Evolutionary conservation across 331 rosid species (phyloP).

Genomic region (Acacia pycnantha): DNA sequence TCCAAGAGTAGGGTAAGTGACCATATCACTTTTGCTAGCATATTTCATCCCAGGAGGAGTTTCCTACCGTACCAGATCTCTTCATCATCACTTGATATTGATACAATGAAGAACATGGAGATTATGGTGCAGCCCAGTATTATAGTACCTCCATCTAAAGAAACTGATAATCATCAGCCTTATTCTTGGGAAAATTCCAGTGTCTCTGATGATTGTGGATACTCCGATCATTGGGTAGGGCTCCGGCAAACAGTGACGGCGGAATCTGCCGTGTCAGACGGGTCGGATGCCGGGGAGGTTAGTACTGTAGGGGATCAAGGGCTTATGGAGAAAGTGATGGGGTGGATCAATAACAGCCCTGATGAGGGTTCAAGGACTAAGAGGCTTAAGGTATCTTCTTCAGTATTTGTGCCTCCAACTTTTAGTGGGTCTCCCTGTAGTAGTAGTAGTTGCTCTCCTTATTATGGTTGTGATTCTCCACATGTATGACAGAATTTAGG

Average conservation of each 20-base stretch:
- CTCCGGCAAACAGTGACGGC: conserved; percentile 45
- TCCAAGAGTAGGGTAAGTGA: conserved; percentile 85
- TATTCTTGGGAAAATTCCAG: conserved; percentile 13
- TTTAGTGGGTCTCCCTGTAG: conserved; percentile 2
- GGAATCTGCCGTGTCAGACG: conserved; percentile 40
- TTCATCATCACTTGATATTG: conserved; percentile 31
- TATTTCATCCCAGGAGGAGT: conserved; percentile 57
- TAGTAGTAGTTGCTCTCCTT: not conserved
- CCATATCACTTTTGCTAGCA: conserved; percentile 77
- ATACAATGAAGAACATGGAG: conserved; percentile 49
- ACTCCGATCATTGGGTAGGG: conserved; percentile 49
- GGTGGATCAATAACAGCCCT: conserved; percentile 44
- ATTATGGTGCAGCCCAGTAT: conserved; percentile 81
- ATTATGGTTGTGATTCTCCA: not conserved
- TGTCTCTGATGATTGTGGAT: conserved; percentile 60
- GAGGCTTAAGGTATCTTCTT: conserved; percentile 14
- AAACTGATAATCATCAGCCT: not conserved
- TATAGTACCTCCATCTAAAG: conserved; percentile 57
- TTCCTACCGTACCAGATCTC: conserved; percentile 45
- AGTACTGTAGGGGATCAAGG: conserved; percentile 25
- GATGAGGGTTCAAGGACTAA: conserved; percentile 51
- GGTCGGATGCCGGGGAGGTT: conserved; percentile 39
- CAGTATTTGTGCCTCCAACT: conserved; percentile 16
- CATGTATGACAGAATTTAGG: not conserved
- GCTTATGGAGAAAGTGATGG: conserved; percentile 36